Evolutionary conservation across 331 rosid species (phyloP).

Genomic region (Erythrophleum ivorense): DNA sequence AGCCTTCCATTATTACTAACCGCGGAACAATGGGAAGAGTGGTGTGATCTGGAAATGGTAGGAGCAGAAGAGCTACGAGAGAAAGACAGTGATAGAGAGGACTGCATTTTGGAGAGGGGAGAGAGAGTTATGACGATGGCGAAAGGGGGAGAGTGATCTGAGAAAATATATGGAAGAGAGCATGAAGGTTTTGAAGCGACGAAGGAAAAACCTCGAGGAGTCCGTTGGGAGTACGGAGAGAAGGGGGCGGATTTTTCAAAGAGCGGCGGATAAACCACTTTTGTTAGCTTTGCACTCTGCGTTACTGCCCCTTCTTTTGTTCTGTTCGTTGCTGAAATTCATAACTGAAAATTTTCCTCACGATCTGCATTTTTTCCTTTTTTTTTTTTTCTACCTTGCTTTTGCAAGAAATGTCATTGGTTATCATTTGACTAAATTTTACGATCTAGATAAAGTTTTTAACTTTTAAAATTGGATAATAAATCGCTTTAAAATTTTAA

Average conservation of each 20-base stretch:
- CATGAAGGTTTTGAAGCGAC: not conserved
- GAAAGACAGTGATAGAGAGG: slow-evolving; percentile 68
- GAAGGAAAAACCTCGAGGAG: slow-evolving; percentile 53
- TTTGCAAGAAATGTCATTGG: no score
- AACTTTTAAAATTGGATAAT: no score
- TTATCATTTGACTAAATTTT: no score
- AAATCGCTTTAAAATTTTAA: no score
- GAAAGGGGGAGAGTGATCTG: slow-evolving; percentile 39
- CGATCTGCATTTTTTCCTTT: no score
- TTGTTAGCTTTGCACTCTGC: slow-evolving; percentile 11
- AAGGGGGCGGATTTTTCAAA: slow-evolving; percentile 71
- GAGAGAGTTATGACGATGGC: slow-evolving; percentile 3
- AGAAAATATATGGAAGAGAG: not conserved
- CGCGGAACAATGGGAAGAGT: slow-evolving; percentile 35
- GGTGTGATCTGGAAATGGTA: slow-evolving; percentile 59
- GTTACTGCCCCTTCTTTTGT: not conserved
- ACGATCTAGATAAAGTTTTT: no score
- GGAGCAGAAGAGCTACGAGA: slow-evolving; percentile 55
- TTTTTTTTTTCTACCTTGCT: not conserved
- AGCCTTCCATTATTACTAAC: slow-evolving; percentile 41
- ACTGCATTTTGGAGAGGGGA: slow-evolving; percentile 70
- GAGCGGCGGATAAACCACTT: slow-evolving; percentile 70
- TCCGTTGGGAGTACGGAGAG: slow-evolving; percentile 61
- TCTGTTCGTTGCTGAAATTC: not conserved
- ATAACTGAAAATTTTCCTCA: not conserved